Base-by-base conservation (phyloP, 345 rosid genomes). In the Populus alba region DNA sequence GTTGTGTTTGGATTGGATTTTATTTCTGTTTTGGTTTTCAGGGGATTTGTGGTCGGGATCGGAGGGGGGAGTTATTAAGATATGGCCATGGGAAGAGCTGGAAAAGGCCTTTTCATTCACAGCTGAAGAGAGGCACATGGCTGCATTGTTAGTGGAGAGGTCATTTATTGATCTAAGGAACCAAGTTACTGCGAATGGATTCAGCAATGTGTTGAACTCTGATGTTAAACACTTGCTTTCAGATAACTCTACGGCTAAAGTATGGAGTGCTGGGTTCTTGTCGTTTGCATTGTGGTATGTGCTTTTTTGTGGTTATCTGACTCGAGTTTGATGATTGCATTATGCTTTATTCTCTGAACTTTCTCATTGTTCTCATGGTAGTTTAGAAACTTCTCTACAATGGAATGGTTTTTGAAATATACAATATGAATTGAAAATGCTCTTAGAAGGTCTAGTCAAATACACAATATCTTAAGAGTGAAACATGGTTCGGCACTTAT, bases 11-110 rank as follows among this genome's bases (percentile, higher is more conserved):
- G 35, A 70, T 68, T 57, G 17, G 18, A 37, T 2, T 29, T 55
- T 47, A 9, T n/a, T 10, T 73, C 23, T 47, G 33, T 66, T 68
- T 82, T 49, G 15, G 9, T 79, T 59, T 66, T 78, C 86, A 97
- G 99, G 99, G 77, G 99, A 97, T 80, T 38, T 97, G 73, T 97
- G 99, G 99, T 92, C 98, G 7, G 95, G 98, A 53, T 88, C 90
- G 1, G 99, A 97, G 79, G 94, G 94, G 68, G 98, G 98, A 61
- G 68, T 82, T 59, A 83, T 97, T 25, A 94, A 84, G 90, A 87
- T 94, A 68, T 97, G 99, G 98, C 95, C 97, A 3, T 94, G 98
- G 98, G 98, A 97, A 76, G 86, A 93, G 73, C 87, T 97, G 82
- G 98, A 91, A 71, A 94, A 91, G 81, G 91, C 97, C 59, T 94